These are phyloP conservation scores for Naumovozyma castellii DNA, from an alignment of 805 yeast genomes.

Conservation along the genomic window DNA sequence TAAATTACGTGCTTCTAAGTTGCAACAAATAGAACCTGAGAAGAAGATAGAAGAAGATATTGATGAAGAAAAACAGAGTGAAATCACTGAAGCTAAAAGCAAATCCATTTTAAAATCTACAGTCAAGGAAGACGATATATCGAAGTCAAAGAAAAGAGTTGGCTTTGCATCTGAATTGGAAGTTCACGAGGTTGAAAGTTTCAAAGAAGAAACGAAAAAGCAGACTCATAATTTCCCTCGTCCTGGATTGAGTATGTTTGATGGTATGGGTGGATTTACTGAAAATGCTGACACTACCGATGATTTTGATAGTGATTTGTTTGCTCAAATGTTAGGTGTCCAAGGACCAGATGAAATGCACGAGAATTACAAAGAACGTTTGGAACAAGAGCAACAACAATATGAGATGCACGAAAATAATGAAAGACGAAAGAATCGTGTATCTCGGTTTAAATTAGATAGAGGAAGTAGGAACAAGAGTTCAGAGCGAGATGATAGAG, in stretches of 20 bases:
- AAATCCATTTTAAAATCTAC: slow-evolving; percentile 1
- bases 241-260: slow-evolving; percentile 1
- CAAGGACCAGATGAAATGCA: slow-evolving; percentile 26
- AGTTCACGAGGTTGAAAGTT: slow-evolving; percentile 27
- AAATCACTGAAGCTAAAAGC: slow-evolving; percentile 4
- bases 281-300: slow-evolving; percentile 13
- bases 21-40: background rate
- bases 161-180: slow-evolving; percentile 28
- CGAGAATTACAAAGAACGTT: slow-evolving; percentile 15
- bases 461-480: slow-evolving; percentile 5
- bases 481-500: too few relatives aligned
- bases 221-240: slow-evolving; percentile 20
- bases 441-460: slow-evolving; percentile 27
- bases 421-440: slow-evolving; percentile 11
- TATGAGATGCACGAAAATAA: slow-evolving; percentile 1
- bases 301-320: slow-evolving; percentile 27
- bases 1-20: slow-evolving; percentile 9
- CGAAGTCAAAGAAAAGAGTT: slow-evolving; percentile 18
- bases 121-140: background rate
- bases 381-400: slow-evolving; percentile 4
- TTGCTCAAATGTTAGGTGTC: slow-evolving; percentile 26
- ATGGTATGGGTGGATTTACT: slow-evolving; percentile 2
- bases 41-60: background rate
- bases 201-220: slow-evolving; percentile 24
- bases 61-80: slow-evolving; percentile 2